Percentiles rank a stretch among this genome's conserved stretches.
These are phyloP conservation scores for Phytophthora meadii DNA, from an alignment of 352 stramenopile genomes.

Conservation along the genomic window DNA sequence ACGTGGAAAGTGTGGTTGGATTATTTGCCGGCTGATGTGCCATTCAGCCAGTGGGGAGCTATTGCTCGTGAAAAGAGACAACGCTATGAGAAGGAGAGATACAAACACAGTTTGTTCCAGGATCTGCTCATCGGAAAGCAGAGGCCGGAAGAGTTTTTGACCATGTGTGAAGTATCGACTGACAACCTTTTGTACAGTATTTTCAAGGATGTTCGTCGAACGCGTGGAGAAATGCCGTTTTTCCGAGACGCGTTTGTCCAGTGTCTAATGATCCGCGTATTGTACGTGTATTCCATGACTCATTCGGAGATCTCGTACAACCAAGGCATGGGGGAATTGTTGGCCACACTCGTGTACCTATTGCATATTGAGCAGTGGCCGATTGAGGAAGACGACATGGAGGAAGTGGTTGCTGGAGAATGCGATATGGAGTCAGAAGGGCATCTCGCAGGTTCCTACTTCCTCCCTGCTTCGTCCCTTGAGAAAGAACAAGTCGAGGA, in stretches of 20 bases:
- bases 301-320: constrained; percentile 83
- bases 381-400: constrained; percentile 14
- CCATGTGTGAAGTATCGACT: constrained; percentile 52
- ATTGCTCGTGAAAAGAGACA: constrained; percentile 44
- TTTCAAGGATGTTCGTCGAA: constrained; percentile 76
- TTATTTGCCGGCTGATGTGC: constrained; percentile 50
- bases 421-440: constrained; percentile 16
- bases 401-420: constrained; percentile 23
- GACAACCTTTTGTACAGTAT: constrained; percentile 71
- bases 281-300: constrained; percentile 75
- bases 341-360: constrained; percentile 75
- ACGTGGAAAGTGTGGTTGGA: constrained; percentile 80
- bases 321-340: constrained; percentile 81
- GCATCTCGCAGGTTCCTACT: constrained; percentile 23
- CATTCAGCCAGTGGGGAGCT: constrained; percentile 56
- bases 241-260: constrained; percentile 61
- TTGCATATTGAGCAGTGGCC: constrained; percentile 77
- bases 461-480: constrained; percentile 22
- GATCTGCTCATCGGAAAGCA: constrained; percentile 38
- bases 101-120: constrained; percentile 43
- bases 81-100: constrained; percentile 49
- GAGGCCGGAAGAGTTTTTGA: constrained; percentile 53
- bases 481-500: constrained; percentile 22
- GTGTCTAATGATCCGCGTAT: constrained; percentile 62
- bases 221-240: constrained; percentile 64